Percentiles rank a stretch among this genome's conserved stretches.
Evolutionary conservation across 352 stramenopile genomes (phyloP).

Genomic region (Achlya hypogyna): DNA sequence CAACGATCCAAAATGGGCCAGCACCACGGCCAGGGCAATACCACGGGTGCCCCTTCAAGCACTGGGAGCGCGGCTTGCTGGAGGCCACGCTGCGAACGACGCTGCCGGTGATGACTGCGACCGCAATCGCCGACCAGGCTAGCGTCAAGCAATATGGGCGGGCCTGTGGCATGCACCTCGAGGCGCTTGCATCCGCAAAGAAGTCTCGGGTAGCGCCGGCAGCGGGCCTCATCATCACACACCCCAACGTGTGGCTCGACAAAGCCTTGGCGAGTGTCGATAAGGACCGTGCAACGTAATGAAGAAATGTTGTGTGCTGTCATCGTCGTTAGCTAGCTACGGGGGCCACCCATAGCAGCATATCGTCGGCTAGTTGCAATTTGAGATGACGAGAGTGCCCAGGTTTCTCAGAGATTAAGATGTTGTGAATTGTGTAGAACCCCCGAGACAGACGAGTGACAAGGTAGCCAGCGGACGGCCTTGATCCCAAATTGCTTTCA

Average conservation of each 20-base stretch:
- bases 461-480: no score
- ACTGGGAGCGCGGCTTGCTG: constrained; percentile 48
- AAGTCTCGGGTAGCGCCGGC: background rate
- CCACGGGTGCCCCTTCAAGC: constrained; percentile 74
- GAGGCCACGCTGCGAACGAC: constrained; percentile 29
- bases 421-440: no score
- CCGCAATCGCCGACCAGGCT: background rate
- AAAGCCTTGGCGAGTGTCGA: no score
- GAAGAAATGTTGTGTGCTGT: background rate
- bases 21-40: constrained; percentile 54
- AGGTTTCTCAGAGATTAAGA: background rate
- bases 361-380: background rate
- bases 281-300: background rate
- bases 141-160: background rate
- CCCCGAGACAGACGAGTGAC: no score
- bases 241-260: constrained; percentile 14
- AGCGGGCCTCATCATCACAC: background rate
- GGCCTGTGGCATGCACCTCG: background rate
- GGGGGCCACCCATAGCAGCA: background rate
- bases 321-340: background rate
- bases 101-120: background rate
- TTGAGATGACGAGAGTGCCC: background rate
- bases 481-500: no score
- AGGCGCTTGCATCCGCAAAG: background rate
- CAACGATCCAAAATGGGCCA: constrained; percentile 39